phyloP scores from a whole-genome alignment of 1,284 basidiomycete genomes.

The Pseudozyma thailandica region DNA sequence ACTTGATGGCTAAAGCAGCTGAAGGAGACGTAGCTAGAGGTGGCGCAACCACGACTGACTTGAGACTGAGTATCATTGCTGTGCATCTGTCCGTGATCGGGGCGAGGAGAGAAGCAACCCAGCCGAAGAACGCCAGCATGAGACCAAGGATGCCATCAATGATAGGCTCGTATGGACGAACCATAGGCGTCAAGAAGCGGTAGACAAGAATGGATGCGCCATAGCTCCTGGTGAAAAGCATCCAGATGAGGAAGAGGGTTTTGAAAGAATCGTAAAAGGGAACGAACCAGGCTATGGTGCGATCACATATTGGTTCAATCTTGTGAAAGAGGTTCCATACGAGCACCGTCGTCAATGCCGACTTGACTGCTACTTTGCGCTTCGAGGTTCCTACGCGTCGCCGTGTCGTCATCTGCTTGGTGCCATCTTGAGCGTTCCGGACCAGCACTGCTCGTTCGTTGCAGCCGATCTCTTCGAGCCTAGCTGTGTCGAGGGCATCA shows the following conservation, averaged over 20 bases:
- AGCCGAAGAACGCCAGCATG: conserved; percentile 16
- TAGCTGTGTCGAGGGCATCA: conserved; percentile 26
- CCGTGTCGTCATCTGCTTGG: conserved; percentile 24
- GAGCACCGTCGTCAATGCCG: conserved; percentile 40
- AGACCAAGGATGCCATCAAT: conserved; percentile 26
- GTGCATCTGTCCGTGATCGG: conserved; percentile 5
- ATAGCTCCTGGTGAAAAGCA: conserved; percentile 46
- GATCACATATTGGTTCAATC: conserved; percentile 41
- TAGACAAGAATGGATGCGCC: conserved; percentile 43
- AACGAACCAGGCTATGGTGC: conserved; percentile 44
- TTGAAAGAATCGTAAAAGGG: conserved; percentile 53
- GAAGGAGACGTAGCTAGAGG: neutral
- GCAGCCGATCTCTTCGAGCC: conserved; percentile 31
- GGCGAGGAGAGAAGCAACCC: conserved; percentile 9
- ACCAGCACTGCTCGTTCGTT: conserved; percentile 34
- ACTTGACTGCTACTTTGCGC: conserved; percentile 30
- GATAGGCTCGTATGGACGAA: conserved; percentile 38
- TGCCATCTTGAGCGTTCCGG: conserved; percentile 27
- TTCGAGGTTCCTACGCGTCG: conserved; percentile 31
- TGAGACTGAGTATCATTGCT: neutral
- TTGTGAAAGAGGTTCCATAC: conserved; percentile 46
- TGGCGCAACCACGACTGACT: neutral
- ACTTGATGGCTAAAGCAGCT: neutral
- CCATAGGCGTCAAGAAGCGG: conserved; percentile 33
- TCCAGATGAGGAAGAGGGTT: conserved; percentile 49